phyloP scores from a whole-genome alignment of 495 filamentous ascomycete genomes.

The Chaetomium fimeti region DNA sequence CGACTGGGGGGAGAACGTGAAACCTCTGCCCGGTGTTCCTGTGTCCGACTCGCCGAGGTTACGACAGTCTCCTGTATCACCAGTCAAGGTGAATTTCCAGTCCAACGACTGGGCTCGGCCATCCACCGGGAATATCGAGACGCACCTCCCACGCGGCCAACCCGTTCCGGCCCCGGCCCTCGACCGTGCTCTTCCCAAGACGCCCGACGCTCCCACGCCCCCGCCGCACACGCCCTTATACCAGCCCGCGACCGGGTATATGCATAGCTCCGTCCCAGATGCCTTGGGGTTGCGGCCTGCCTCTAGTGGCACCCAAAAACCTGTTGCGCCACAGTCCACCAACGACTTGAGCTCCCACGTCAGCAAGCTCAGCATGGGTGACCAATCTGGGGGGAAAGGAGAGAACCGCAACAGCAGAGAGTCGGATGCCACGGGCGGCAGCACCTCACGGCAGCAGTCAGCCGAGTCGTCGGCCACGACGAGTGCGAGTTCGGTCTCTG shows the following conservation, averaged over 20 bases:
- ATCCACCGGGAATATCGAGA: slow-evolving; percentile 45
- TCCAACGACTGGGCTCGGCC: slow-evolving; percentile 44
- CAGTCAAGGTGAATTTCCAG: slow-evolving; percentile 45
- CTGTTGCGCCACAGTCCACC: slow-evolving; percentile 18
- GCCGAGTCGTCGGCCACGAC: slow-evolving; percentile 48
- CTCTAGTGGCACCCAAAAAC: slow-evolving; percentile 17
- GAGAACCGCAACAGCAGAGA: slow-evolving; percentile 49
- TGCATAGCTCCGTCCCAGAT: slow-evolving; percentile 15
- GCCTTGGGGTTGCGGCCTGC: slow-evolving; percentile 8
- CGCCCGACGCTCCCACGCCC: slow-evolving; percentile 40
- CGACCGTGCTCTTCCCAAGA: slow-evolving; percentile 38
- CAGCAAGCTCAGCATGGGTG: slow-evolving; percentile 38
- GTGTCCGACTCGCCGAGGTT: slow-evolving; percentile 38
- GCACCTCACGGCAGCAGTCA: slow-evolving; percentile 47
- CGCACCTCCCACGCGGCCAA: slow-evolving; percentile 21
- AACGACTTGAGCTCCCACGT: slow-evolving; percentile 30
- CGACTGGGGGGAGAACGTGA: slow-evolving; percentile 37
- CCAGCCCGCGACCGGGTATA: slow-evolving; percentile 22
- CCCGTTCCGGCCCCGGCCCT: slow-evolving; percentile 15
- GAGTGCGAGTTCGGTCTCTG: slow-evolving; percentile 51
- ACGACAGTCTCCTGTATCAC: slow-evolving; percentile 43
- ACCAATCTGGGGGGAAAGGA: slow-evolving; percentile 34
- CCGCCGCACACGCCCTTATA: slow-evolving; percentile 40
- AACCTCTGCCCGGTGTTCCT: slow-evolving; percentile 36
- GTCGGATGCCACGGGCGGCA: slow-evolving; percentile 46